These are phyloP conservation scores for Protomyces gravidus DNA, from an alignment of 1,139 yeast species.

Conservation along the genomic window DNA sequence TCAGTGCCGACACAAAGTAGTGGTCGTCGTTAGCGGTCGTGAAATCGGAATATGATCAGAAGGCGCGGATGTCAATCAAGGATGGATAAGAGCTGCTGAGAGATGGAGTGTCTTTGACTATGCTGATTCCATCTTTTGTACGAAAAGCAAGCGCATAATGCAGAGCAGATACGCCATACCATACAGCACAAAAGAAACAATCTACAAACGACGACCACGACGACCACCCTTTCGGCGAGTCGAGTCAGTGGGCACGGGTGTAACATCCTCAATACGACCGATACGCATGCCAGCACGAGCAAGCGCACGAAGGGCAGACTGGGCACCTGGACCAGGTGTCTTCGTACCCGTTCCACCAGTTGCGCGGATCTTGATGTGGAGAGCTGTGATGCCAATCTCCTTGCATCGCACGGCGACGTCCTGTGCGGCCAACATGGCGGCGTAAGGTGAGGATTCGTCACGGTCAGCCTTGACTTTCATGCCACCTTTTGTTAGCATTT, in stretches of 20 bases:
- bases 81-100: too few species aligned
- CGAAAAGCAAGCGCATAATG: too few species aligned
- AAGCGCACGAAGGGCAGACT: slow-evolving; percentile 98
- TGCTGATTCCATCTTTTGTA: too few species aligned
- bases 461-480: slow-evolving; percentile 99
- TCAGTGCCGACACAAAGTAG: too few species aligned
- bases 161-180: too few species aligned
- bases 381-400: slow-evolving; percentile 99
- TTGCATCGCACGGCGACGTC: slow-evolving; percentile 98
- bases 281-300: slow-evolving; percentile 99
- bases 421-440: slow-evolving; percentile 99
- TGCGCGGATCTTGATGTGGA: slow-evolving; percentile 99
- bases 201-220: slow-evolving; percentile 97
- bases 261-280: slow-evolving; percentile 99
- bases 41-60: too few species aligned
- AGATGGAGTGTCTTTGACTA: background rate
- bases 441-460: slow-evolving; percentile 99
- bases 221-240: slow-evolving; percentile 99
- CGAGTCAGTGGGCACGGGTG: slow-evolving; percentile 99
- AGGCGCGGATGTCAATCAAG: too few species aligned
- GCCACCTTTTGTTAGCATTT: slow-evolving; percentile 56
- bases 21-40: too few species aligned
- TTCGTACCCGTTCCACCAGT: slow-evolving; percentile 99
- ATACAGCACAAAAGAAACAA: background rate
- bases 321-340: slow-evolving; percentile 99